Conservation (phyloP, 176 grass and related monocot species). For the Lolium perenne region DNA sequence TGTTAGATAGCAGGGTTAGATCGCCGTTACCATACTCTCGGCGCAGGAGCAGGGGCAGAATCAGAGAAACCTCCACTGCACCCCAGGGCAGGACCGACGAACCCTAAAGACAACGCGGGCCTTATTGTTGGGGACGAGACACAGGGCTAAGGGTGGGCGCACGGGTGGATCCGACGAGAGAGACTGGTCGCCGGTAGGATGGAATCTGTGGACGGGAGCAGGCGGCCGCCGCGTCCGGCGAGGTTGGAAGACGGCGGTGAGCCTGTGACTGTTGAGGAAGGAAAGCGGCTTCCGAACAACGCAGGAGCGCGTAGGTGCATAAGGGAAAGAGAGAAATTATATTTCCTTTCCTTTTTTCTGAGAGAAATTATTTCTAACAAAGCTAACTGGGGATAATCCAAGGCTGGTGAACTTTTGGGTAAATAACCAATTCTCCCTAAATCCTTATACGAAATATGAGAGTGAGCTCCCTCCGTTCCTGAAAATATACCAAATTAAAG, state of each 20-base stretch:
- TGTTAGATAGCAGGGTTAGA: neutral
- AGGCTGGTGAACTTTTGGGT: too few species aligned
- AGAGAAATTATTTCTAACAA: too few species aligned
- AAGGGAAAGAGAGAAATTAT: too few species aligned
- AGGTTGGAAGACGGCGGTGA: neutral
- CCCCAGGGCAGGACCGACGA: neutral
- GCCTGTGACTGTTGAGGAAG: neutral
- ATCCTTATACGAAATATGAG: neutral
- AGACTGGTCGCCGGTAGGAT: neutral
- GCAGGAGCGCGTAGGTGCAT: neutral
- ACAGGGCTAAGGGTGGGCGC: neutral
- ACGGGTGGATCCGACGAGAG: neutral
- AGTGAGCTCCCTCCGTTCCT: neutral
- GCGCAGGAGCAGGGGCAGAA: conserved; percentile 22
- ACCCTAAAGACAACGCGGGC: conserved; percentile 11
- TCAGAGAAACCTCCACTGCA: neutral
- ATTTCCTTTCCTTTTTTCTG: too few species aligned
- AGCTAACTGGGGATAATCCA: too few species aligned
- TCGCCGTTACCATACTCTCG: conserved; percentile 30
- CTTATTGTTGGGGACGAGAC: neutral
- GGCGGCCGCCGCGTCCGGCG: neutral
- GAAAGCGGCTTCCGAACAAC: neutral
- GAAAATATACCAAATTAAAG: too few species aligned
- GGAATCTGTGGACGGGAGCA: neutral
- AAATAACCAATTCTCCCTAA: too few species aligned